Evolutionary conservation across 371 early-diverging fungal species (phyloP).

Genomic region (Rhizopus stolonifer): DNA sequence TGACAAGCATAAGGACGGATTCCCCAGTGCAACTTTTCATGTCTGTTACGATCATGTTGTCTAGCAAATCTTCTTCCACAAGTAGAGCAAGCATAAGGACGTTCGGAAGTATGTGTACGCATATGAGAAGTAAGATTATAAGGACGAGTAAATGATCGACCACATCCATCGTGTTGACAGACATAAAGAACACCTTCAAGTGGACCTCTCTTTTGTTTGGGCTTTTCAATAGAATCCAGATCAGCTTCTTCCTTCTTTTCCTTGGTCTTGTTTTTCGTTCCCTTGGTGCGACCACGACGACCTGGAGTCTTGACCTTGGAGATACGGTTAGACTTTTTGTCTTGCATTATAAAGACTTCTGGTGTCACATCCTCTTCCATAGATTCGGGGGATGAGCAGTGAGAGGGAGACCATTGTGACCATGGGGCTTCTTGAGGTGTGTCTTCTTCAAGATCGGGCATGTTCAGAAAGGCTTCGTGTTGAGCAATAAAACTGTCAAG

Average conservation of each 20-base stretch:
- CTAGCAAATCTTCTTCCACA: conserved; percentile 55
- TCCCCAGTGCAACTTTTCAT: conserved; percentile 57
- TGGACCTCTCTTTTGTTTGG: conserved; percentile 6
- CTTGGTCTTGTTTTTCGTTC: conserved; percentile 23
- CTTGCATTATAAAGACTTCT: conserved; percentile 11
- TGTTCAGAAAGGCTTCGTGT: conserved; percentile 25
- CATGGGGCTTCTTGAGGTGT: conserved; percentile 9
- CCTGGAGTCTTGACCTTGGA: conserved; percentile 13
- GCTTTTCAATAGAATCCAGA: not conserved
- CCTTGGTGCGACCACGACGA: conserved; percentile 30
- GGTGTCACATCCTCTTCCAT: conserved; percentile 7
- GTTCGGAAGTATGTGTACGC: conserved; percentile 85
- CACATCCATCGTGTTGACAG: conserved; percentile 56
- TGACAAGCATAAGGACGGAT: conserved; percentile 57
- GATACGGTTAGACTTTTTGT: conserved; percentile 16
- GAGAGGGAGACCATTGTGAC: conserved; percentile 20
- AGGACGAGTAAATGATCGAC: conserved; percentile 64
- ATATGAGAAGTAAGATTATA: conserved; percentile 81
- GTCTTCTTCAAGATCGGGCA: conserved; percentile 9
- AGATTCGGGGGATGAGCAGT: conserved; percentile 21
- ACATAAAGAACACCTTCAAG: conserved; percentile 23
- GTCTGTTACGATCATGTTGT: conserved; percentile 62
- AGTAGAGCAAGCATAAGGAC: conserved; percentile 59
- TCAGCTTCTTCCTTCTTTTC: conserved; percentile 7
- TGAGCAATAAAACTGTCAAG: conserved; percentile 32